A percentile compares a stretch with the other conserved stretches of the same genome.
These are phyloP conservation scores for Leccinum subrobustum DNA, from an alignment of 1,284 basidiomycete genomes.

Conservation along the genomic window DNA sequence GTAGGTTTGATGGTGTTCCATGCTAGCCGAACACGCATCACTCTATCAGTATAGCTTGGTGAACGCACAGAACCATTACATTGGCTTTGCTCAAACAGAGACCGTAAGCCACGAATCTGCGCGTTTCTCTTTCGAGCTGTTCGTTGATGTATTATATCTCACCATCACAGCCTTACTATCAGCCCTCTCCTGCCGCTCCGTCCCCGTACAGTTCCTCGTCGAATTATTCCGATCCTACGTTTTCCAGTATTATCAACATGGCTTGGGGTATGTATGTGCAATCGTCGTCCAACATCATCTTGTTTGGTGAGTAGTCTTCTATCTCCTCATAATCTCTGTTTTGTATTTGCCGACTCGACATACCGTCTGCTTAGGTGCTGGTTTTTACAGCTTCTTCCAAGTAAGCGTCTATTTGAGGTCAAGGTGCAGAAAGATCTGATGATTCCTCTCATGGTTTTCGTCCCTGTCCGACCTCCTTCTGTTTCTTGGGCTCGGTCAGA, in stretches of 20 bases:
- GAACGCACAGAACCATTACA: not conserved
- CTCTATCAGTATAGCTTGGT: not conserved
- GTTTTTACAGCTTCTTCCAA: constrained; percentile 66
- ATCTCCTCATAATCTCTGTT: not conserved
- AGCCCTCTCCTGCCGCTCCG: constrained; percentile 58
- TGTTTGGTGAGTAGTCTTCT: constrained; percentile 47
- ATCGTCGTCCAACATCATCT: constrained; percentile 55
- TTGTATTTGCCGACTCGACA: not conserved
- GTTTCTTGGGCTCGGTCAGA: constrained; percentile 32
- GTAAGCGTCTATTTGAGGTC: constrained; percentile 25
- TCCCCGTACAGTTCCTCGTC: constrained; percentile 52
- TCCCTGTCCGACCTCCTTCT: not conserved
- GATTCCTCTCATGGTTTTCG: not conserved
- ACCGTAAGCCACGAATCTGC: not conserved
- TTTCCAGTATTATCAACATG: constrained; percentile 36
- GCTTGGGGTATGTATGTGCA: constrained; percentile 61
- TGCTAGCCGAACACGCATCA: not conserved
- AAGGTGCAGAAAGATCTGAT: not conserved
- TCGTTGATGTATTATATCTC: not conserved
- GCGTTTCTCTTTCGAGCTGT: not conserved
- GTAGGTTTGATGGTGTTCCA: not conserved
- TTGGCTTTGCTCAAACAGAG: not conserved
- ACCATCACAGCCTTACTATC: constrained; percentile 56
- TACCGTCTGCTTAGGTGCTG: constrained; percentile 45
- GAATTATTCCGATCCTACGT: constrained; percentile 56